Base-by-base conservation (phyloP, 2,329 filamentous ascomycete genomes). In the Gaeumannomyces sp. region DNA sequence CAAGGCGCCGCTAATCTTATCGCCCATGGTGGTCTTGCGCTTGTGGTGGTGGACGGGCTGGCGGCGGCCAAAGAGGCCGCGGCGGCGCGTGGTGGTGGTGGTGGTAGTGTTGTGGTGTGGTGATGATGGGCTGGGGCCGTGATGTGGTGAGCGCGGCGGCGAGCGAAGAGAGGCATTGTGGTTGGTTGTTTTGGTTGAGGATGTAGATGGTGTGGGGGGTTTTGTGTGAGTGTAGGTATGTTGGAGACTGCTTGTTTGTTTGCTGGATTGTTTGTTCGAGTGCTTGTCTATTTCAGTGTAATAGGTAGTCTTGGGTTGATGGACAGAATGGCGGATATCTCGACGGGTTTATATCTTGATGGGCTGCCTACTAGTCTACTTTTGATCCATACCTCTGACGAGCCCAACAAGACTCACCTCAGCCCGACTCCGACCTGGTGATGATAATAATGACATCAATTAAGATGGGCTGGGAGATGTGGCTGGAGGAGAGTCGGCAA, bases 1-100 rank as follows among this genome's bases (percentile, higher is more conserved):
- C 74, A 94, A 79, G 0, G 90, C 90, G 25, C 91, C 91, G 62
- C 84, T 88, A 70, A 94, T 83, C 77, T 93, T 94, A 78, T 94
- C 91, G 60, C 89, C 89, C 69, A 93, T 79, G 56, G 82, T 85
- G 3, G 85, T 82, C 71, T 88, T 85, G 72, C 90, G 86, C 73
- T 85, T 84, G 64, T 91, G 89, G 73, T 89, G 87, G 67, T 86
- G 83, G 10, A 57, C 53, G 28, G 38, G 59, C 59, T 57, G 57
- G 29, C 53, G 62, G 61, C 53, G 29, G 45, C 66, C 35, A 25
- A 66, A 64, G n/a, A 66, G 33, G 25, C 60, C 60, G 22, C 45
- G 45, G n/a, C 59, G 45, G 59, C 58, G 59, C 22, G 60, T 31
- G 28, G 61, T 33, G 56, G 53, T 65, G 14, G 66, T 64, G 3